Conservation (phyloP, 345 rosid genomes). For the Lenwebbia sp. region DNA sequence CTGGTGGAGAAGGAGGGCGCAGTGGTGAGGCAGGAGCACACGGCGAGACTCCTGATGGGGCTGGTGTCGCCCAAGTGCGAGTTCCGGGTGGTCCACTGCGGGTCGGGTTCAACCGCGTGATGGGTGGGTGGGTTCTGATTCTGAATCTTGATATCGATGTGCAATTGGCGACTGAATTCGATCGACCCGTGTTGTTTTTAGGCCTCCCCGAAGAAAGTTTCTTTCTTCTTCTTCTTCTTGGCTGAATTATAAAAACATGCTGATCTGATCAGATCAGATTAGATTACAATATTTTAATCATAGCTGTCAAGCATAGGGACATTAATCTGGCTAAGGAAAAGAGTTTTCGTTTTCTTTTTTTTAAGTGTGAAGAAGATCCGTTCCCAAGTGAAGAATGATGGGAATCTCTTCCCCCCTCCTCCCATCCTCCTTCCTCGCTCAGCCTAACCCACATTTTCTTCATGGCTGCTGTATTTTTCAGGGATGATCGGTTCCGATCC, state of each 20-base stretch:
- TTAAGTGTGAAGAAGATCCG: neutral
- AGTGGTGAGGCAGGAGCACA: constrained; percentile 52
- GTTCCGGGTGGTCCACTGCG: constrained; percentile 57
- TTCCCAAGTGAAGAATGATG: neutral
- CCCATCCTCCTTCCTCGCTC: neutral
- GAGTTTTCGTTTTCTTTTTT: neutral
- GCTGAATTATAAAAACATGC: neutral
- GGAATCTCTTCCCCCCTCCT: neutral
- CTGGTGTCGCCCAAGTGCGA: constrained; percentile 61
- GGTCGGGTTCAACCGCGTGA: neutral
- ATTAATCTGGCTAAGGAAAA: neutral
- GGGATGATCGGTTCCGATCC: too few species aligned
- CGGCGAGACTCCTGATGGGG: constrained; percentile 60
- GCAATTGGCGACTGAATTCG: neutral
- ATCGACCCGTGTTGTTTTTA: neutral
- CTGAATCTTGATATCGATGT: neutral
- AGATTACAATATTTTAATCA: neutral
- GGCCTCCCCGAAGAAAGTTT: neutral
- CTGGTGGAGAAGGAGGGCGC: constrained; percentile 75
- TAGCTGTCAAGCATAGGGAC: neutral
- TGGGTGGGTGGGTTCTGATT: neutral
- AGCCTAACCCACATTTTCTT: neutral
- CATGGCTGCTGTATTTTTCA: neutral
- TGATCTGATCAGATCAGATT: neutral
- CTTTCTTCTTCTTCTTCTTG: neutral